Evolutionary conservation across 225 moss, liverwort and hornwort species (phyloP).

Genomic region (Polytrichum formosum): DNA sequence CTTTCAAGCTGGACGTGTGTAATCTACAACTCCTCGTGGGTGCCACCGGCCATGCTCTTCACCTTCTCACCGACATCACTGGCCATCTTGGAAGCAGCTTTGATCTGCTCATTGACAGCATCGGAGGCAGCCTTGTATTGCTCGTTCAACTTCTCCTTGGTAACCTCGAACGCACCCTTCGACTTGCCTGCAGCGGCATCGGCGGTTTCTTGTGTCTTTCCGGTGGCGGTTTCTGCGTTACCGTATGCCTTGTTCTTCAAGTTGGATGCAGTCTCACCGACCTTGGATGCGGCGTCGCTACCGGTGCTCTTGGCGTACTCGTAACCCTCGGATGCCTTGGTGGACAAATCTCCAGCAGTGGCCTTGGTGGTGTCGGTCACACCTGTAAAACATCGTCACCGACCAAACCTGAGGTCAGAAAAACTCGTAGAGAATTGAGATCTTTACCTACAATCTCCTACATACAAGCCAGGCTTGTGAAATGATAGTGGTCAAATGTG

Average conservation of each 20-base stretch:
- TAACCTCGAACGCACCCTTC: conserved; percentile 13
- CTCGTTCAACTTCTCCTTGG: conserved; percentile 32
- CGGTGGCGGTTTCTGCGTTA: conserved; percentile 13
- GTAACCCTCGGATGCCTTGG: conserved; percentile 13
- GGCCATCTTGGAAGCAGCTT: conserved; percentile 32
- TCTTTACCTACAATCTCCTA: too few relatives aligned
- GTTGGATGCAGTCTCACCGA: conserved; percentile 6
- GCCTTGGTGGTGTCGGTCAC: neutral
- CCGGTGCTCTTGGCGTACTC: conserved; percentile 15
- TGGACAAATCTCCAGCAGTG: neutral
- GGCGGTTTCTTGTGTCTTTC: conserved; percentile 19
- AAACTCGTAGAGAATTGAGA: too few relatives aligned
- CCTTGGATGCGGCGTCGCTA: conserved; percentile 23
- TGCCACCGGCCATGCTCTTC: conserved; percentile 19
- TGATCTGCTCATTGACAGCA: conserved; percentile 30
- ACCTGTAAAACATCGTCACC: neutral
- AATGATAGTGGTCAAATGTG: too few relatives aligned
- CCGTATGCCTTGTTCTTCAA: conserved; percentile 23
- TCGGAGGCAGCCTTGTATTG: conserved; percentile 37
- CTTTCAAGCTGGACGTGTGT: too few relatives aligned
- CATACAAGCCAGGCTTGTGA: too few relatives aligned
- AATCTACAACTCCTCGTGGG: conserved; percentile 25
- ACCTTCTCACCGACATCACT: conserved; percentile 36
- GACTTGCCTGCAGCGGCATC: conserved; percentile 17
- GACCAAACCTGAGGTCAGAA: too few relatives aligned